phyloP scores from a whole-genome alignment of 2,329 filamentous ascomycete genomes.

The Beauveria rudraprayagi region DNA sequence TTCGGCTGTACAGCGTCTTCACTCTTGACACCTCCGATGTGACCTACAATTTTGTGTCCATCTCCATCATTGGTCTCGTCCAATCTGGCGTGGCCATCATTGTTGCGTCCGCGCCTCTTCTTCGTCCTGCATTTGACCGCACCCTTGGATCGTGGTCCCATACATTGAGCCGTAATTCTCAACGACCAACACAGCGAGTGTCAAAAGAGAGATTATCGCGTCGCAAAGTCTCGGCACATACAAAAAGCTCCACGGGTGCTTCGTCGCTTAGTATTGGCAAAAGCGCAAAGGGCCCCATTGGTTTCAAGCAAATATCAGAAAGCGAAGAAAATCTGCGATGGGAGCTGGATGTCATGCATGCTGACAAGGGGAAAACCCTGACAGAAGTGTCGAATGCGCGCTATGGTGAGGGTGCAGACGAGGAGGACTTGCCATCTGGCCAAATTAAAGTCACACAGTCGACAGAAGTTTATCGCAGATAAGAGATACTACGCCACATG shows the following conservation, averaged over 20 bases:
- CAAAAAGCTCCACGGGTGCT: neutral
- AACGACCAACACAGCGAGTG: neutral
- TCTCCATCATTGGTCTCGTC: conserved; percentile 13
- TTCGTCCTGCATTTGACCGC: conserved; percentile 16
- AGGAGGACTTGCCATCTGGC: conserved; percentile 7
- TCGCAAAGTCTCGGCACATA: neutral
- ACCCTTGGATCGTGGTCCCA: conserved; percentile 10
- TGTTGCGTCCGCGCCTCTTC: conserved; percentile 14
- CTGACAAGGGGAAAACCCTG: conserved; percentile 13
- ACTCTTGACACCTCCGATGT: conserved; percentile 15
- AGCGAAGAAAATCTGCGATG: conserved; percentile 16
- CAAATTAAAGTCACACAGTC: conserved; percentile 12
- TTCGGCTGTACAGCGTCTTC: conserved; percentile 15
- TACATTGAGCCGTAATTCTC: neutral
- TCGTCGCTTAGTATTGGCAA: conserved; percentile 1
- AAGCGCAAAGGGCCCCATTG: neutral
- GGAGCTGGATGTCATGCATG: conserved; percentile 15
- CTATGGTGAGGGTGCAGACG: neutral
- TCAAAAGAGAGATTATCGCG: neutral
- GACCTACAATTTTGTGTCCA: conserved; percentile 12
- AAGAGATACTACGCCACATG: neutral
- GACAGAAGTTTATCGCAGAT: conserved; percentile 7
- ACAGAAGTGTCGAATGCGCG: conserved; percentile 9
- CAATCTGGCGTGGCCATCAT: conserved; percentile 16
- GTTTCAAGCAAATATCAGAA: conserved; percentile 15